Evolutionary conservation across 1,284 basidiomycete species (phyloP), one percentile per base, ranked within the genome.

Genomic region (Leccinum pallidistipes): DNA sequence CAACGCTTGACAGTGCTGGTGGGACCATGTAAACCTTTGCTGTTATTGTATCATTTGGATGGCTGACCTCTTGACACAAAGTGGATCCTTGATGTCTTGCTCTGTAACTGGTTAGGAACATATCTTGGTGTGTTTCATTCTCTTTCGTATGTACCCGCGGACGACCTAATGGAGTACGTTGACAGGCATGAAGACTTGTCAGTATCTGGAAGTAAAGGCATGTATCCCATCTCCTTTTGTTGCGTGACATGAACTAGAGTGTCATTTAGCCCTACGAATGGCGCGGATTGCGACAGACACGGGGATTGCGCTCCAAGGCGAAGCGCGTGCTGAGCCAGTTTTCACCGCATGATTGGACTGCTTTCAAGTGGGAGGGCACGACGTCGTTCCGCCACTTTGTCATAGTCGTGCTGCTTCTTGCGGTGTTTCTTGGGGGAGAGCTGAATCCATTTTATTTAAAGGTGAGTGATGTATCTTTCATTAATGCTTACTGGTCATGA

Each of bases 101-200:
- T 94, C 32, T 94, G 91, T 78, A 94, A 94, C 73, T 93, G 92
- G 91, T 73, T 91, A 58, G 91, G 91, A 56, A 90, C 90, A 14
- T 92, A 91, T 73, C 74, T 93, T 11, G 92, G 91, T 85, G 70
- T 18, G 64, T 58, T 56, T 63, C 57, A 55, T 58, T 5, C 61
- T 62, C 59, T 63, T 51, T 49, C 27, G 5, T 27, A 27, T 36
- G 24, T 11, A 12, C 12, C n/a, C 55, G 24, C 49, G 10, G 40
- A 40, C 14, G 50, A 36, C 49, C 43, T 60, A 31, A 73, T 49
- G 21, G 40, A 43, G 60, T n/a, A 51, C 14, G 49, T 47, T 52
- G 55, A 54, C 58, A 87, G 91, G 91, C 24, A 92, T 94, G 87
- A 91, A 92, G 77, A 85, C 85, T 5, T 94, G 92, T 71, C 86